phyloP scores from a whole-genome alignment of 208 protist genomes.

The Endotrypanum monterogeii region DNA sequence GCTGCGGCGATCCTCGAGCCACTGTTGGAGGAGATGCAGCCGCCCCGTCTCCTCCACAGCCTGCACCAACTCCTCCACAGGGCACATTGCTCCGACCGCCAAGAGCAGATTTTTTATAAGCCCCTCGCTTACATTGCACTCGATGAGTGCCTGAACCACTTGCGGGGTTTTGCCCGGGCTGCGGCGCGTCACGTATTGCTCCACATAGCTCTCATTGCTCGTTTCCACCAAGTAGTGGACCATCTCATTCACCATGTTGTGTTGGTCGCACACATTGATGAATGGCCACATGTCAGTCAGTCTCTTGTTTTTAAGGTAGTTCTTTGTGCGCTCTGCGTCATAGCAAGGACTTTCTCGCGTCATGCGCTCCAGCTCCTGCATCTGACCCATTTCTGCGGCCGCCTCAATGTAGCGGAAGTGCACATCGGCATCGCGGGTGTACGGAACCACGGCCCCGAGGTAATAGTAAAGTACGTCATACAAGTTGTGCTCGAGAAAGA shows the following conservation, averaged over 20 bases:
- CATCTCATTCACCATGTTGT: conserved; percentile 98
- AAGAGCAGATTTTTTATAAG: conserved; percentile 96
- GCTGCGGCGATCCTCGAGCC: conserved; percentile 96
- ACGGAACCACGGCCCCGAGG: conserved; percentile 97
- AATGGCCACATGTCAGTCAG: conserved; percentile 98
- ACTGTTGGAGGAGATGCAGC: conserved; percentile 98
- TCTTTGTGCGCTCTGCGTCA: conserved; percentile 97
- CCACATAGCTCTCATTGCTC: conserved; percentile 96
- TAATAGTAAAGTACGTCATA: conserved; percentile 98
- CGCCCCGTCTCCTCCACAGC: conserved; percentile 88
- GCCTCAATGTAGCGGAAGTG: conserved; percentile 99
- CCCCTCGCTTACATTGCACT: conserved; percentile 97
- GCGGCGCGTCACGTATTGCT: conserved; percentile 96
- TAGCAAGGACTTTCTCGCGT: conserved; percentile 98
- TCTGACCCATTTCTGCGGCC: conserved; percentile 96
- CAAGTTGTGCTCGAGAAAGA: conserved; percentile 96
- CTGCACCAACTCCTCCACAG: conserved; percentile 87
- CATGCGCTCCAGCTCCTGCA: conserved; percentile 99
- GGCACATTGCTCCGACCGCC: conserved; percentile 96
- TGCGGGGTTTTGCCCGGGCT: conserved; percentile 97
- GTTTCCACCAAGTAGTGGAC: conserved; percentile 98
- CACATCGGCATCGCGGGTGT: conserved; percentile 96
- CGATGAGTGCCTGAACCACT: conserved; percentile 98
- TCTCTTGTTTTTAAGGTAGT: conserved; percentile 99
- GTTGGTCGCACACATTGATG: conserved; percentile 99